Evolutionary conservation across 2,329 filamentous ascomycete genomes (phyloP).

Genomic region (Fusarium sp.): DNA sequence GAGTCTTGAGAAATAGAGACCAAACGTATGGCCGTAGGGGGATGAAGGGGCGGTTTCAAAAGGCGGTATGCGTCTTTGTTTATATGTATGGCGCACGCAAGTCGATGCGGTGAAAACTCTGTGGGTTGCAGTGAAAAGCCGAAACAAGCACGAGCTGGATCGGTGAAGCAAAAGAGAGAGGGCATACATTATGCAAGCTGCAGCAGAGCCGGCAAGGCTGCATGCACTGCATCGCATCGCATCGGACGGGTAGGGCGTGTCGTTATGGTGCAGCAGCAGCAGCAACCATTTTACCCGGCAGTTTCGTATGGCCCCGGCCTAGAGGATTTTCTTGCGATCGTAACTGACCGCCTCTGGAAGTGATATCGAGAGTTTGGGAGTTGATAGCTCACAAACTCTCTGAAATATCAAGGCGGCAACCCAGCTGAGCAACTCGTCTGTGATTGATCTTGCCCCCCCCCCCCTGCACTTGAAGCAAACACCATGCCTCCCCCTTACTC

Average conservation of each 20-base stretch:
- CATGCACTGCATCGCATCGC: slow-evolving; percentile 14
- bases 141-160: slow-evolving; percentile 27
- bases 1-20: not conserved
- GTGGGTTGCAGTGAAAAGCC: slow-evolving; percentile 8
- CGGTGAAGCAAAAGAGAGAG: slow-evolving; percentile 24
- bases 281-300: slow-evolving; percentile 5
- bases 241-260: slow-evolving; percentile 19
- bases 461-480: slow-evolving; percentile 17
- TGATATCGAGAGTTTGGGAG: slow-evolving; percentile 18
- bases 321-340: slow-evolving; percentile 4
- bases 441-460: not conserved
- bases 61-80: slow-evolving; percentile 31
- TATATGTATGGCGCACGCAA: slow-evolving; percentile 19
- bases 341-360: slow-evolving; percentile 31
- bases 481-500: slow-evolving; percentile 13
- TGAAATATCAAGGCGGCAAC: not conserved
- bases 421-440: not conserved
- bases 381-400: slow-evolving; percentile 32
- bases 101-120: slow-evolving; percentile 25
- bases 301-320: not conserved
- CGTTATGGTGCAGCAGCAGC: slow-evolving; percentile 1
- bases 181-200: slow-evolving; percentile 17
- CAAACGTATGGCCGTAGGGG: not conserved
- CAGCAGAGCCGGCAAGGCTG: slow-evolving; percentile 27
- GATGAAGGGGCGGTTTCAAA: slow-evolving; percentile 28